Conservation (phyloP, 768 basidiomycete species). For the Coprinopsis strossmayeri region DNA sequence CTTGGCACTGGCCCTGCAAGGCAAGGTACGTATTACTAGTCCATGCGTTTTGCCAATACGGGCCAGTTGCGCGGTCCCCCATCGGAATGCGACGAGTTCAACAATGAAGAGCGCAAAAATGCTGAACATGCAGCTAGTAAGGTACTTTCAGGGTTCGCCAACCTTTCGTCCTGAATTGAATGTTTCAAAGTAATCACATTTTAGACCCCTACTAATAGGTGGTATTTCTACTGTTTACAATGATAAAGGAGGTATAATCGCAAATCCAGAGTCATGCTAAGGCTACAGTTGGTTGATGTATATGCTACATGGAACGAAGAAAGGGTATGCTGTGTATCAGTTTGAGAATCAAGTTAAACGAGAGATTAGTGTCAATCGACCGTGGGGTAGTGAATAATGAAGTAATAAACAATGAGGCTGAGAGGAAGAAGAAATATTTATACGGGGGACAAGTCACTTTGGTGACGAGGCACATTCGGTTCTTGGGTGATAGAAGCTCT, state of each 20-base stretch:
- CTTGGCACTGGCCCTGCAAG: too few relatives aligned
- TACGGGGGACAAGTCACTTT: constrained; percentile 7
- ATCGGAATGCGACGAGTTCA: too few relatives aligned
- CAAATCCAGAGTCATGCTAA: neutral
- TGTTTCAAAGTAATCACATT: neutral
- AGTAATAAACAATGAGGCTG: neutral
- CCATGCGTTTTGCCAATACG: too few relatives aligned
- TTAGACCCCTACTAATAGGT: neutral
- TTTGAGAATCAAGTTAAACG: neutral
- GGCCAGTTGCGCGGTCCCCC: too few relatives aligned
- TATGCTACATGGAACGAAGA: constrained; percentile 3
- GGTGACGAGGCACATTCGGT: neutral
- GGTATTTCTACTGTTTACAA: neutral
- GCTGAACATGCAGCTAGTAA: too few relatives aligned
- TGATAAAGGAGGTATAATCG: neutral
- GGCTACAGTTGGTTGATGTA: neutral
- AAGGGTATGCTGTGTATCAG: constrained; percentile 1
- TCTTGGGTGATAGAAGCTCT: constrained; percentile 11
- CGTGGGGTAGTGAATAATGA: constrained; percentile 1
- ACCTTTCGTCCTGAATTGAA: neutral
- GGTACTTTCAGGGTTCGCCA: too few relatives aligned
- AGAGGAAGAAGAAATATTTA: neutral
- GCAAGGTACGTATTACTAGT: too few relatives aligned
- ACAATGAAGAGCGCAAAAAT: too few relatives aligned
- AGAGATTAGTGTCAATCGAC: neutral